Conservation (phyloP, 2,329 filamentous ascomycete genomes). For the Pestalotiopsis sp. region DNA sequence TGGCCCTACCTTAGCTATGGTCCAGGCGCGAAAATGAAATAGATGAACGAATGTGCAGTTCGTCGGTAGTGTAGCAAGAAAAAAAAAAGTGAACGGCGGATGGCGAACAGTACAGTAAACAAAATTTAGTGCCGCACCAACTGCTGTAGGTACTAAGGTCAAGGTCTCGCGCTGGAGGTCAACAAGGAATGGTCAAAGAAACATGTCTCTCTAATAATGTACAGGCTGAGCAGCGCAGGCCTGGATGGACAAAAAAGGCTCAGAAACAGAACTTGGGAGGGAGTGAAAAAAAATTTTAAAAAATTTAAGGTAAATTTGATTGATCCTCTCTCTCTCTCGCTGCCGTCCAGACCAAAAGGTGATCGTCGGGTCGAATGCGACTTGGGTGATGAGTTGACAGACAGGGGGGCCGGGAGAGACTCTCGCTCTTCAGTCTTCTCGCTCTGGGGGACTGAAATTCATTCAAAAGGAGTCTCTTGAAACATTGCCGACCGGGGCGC, state of each 20-base stretch:
- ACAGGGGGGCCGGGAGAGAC: neutral
- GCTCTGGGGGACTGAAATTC: slow-evolving; percentile 6
- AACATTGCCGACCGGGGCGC: neutral
- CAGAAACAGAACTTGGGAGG: neutral
- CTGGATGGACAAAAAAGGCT: neutral
- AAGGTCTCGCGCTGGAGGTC: neutral
- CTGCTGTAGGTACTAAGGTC: neutral
- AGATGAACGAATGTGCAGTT: neutral
- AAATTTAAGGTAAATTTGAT: neutral
- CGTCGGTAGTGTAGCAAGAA: neutral
- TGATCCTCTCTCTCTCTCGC: neutral
- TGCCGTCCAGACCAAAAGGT: neutral
- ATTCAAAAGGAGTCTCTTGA: slow-evolving; percentile 11
- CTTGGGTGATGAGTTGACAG: neutral
- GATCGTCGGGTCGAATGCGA: neutral
- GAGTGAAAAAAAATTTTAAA: neutral
- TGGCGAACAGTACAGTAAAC: neutral
- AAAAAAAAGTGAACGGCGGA: neutral
- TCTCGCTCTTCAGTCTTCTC: neutral
- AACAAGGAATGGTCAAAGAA: neutral
- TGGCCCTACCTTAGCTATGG: neutral
- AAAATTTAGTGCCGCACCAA: neutral
- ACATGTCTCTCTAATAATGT: neutral
- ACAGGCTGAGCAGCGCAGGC: neutral
- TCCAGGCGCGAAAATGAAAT: slow-evolving; percentile 1